These are phyloP conservation scores for Incumbomyces delicatus DNA, from an alignment of 2,329 filamentous ascomycete species.

Conservation along the genomic window DNA sequence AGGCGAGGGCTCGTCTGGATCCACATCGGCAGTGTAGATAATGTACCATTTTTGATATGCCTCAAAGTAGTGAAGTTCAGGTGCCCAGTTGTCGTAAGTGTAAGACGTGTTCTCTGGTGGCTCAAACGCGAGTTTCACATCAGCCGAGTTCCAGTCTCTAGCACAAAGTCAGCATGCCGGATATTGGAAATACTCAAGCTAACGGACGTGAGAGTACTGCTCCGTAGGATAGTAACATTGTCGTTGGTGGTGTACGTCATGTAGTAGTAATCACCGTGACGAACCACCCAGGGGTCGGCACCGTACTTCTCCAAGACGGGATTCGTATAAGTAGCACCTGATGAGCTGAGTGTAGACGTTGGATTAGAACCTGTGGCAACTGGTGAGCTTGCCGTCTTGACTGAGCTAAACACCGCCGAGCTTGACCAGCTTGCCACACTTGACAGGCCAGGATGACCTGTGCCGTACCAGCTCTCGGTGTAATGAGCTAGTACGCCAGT, in stretches of 20 bases:
- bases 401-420: not conserved
- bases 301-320: slow-evolving; percentile 32
- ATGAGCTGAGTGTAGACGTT: slow-evolving; percentile 17
- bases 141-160: slow-evolving; percentile 31
- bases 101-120: slow-evolving; percentile 33
- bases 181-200: not conserved
- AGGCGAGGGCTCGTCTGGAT: slow-evolving; percentile 36
- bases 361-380: not conserved
- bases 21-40: slow-evolving; percentile 44
- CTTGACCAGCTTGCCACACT: too few relatives aligned
- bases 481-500: too few relatives aligned
- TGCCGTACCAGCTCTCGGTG: too few relatives aligned
- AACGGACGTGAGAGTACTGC: slow-evolving; percentile 27
- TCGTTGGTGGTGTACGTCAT: slow-evolving; percentile 33
- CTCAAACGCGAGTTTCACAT: slow-evolving; percentile 29
- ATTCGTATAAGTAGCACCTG: slow-evolving; percentile 32
- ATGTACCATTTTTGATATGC: slow-evolving; percentile 40
- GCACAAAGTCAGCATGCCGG: not conserved
- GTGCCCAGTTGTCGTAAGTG: slow-evolving; percentile 42
- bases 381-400: not conserved
- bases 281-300: slow-evolving; percentile 34
- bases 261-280: slow-evolving; percentile 32
- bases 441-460: too few relatives aligned
- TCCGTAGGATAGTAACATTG: slow-evolving; percentile 33
- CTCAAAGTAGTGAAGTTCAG: slow-evolving; percentile 36